A percentile compares a stretch with the other conserved stretches of the same genome.
Evolutionary conservation across 73 alveolate species (phyloP).

Genomic region (Paramecium primaurelia): DNA sequence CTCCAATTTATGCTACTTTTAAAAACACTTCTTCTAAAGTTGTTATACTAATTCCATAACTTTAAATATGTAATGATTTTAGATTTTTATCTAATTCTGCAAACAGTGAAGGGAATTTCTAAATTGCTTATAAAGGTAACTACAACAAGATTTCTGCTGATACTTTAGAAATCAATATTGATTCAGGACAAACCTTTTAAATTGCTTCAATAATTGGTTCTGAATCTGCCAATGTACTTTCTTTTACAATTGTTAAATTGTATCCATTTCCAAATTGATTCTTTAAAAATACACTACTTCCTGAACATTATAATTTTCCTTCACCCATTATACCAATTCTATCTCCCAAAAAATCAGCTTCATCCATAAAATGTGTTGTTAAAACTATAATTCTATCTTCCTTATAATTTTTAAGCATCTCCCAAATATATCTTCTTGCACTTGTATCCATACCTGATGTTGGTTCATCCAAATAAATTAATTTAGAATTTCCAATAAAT

Average conservation of each 20-base stretch:
- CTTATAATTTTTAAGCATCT: constrained; percentile 87
- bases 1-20: constrained; percentile 72
- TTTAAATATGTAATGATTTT: constrained; percentile 29
- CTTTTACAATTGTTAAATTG: constrained; percentile 67
- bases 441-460: constrained; percentile 96
- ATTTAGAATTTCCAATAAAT: constrained; percentile 88
- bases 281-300: constrained; percentile 87
- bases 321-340: constrained; percentile 94
- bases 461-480: constrained; percentile 95
- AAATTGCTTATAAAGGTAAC: constrained; percentile 57
- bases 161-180: constrained; percentile 64
- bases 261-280: constrained; percentile 90
- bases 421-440: constrained; percentile 95
- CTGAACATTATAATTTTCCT: constrained; percentile 89
- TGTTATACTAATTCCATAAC: constrained; percentile 87
- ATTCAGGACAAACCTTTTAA: constrained; percentile 40
- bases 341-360: constrained; percentile 97
- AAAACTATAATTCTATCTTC: constrained; percentile 87
- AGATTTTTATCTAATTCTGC: constrained; percentile 66
- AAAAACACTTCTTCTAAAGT: constrained; percentile 98
- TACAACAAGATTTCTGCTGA: constrained; percentile 69
- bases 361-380: constrained; percentile 98
- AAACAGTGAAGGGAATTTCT: constrained; percentile 65
- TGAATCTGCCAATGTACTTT: constrained; percentile 20
- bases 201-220: constrained; percentile 60